Base-by-base conservation (phyloP, 768 basidiomycete species). In the Tulasnella calospora region DNA sequence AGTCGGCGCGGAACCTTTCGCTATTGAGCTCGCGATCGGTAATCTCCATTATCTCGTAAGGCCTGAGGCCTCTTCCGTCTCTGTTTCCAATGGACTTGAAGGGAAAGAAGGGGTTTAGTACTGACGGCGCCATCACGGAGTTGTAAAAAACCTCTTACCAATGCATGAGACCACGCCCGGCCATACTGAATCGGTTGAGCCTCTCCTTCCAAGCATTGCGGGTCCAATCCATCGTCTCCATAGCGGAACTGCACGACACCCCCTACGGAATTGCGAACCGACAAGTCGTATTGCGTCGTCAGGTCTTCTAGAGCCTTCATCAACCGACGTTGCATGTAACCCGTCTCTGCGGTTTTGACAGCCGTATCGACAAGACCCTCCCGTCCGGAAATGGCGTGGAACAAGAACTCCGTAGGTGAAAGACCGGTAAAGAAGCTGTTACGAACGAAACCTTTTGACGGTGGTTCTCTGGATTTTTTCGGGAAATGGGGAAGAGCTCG, bases 311-410 rank as follows among this genome's bases (percentile, higher is more conserved):
- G 85, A 30, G 83, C 85, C 84, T 99, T 99, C 98, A 99, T 99
- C 80, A 99, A 85, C 78, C 98, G 94, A 73, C 98, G 91, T 83
- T 97, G 95, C 97, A 99, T 99, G 86, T 99, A 99, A 57, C 98
- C 98, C 1, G 98, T 99, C 85, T 99, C 98, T 19, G 98, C 98
- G 0, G 98, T 99, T 86, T 99, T 99, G 85, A 99, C 98, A 35
- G 98, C 98, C 0, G 98, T 99, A 86, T 99, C 98, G 82, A 99
- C 97, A 74, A 99, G 85, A 85, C 98, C 98, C 86, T 99, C 98
- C 82, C 98, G 92, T 78, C 98, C 98, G 19, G 96, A 98, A 81
- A 99, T 98, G 76, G 98, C 98, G 85, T 99, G 98, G 87, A 99
- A 99, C 75, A 99, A 84, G 86, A 99, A 99, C 83, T 99, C 98